Evolutionary conservation across 306 rosid genomes (phyloP), one percentile per base, ranked within the genome.

Genomic region (Biancaea sappan): DNA sequence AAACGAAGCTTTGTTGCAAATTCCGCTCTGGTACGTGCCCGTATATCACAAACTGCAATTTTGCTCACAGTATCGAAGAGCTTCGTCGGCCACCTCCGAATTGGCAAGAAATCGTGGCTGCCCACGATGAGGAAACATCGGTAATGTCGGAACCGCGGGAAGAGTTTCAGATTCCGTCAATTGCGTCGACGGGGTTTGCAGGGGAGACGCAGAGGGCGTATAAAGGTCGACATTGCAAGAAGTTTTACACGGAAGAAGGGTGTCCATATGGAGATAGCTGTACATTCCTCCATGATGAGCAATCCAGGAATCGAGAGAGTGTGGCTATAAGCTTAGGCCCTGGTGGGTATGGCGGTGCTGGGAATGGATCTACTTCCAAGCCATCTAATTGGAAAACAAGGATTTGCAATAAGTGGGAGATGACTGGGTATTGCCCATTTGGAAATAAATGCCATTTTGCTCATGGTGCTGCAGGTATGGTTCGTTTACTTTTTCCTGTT

Each of bases 301-400:
- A 86, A 69, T 92, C 97, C 0, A 95, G 91, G 88, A 87, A 95
- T 61, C 78, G 99, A 31, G 99, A 95, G 86, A 95, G 99, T 84
- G 98, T 95, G 52, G 99, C 99, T 11, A 95, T 92, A 10, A 95
- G 97, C 82, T 88, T 95, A 69, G 99, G 98, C 5, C 99, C 98
- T 3, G 99, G 98, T 52, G 99, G 99, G 9, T 90, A 90, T 19
- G 98, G 78, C 3, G 74, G 80, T 9, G 74, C 74, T 32, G 91
- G 79, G 2, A 84, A 72, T 76, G 92, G 90, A 8, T 3, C 84
- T 16, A 93, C 79, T 86, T 75, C 69, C 7, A 95, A 95, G 86
- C 99, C 99, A 25, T 92, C 99, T 0, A 95, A 95, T 80, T 95
- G 99, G 99, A 95, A 95, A 83, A 95, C 99, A 14, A 85, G 99